phyloP scores from a whole-genome alignment of 345 rosid genomes.

The Melastoma malabathricum region DNA sequence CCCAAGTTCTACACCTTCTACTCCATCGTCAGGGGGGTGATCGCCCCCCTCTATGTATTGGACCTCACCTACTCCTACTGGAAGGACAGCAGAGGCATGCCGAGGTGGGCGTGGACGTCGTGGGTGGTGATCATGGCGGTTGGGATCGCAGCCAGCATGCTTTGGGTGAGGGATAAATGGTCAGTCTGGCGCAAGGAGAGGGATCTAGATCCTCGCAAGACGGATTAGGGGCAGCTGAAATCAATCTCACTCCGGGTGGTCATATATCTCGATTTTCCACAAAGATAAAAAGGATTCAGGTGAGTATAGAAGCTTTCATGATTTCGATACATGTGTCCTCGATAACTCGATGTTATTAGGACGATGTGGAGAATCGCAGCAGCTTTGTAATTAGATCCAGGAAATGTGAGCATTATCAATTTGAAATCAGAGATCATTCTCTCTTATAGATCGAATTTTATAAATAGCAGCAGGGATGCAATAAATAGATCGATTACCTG shows the following conservation, averaged over 20 bases:
- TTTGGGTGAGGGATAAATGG: slow-evolving; percentile 63
- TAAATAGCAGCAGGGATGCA: too few relatives aligned
- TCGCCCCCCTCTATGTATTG: slow-evolving; percentile 43
- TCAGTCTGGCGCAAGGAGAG: slow-evolving; percentile 32
- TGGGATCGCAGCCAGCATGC: slow-evolving; percentile 45
- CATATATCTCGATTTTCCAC: too few relatives aligned
- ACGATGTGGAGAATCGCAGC: too few relatives aligned
- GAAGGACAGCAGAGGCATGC: slow-evolving; percentile 30
- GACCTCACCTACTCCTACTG: slow-evolving; percentile 40
- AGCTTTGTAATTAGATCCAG: too few relatives aligned
- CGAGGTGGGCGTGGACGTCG: slow-evolving; percentile 79
- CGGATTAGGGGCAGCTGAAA: slow-evolving; percentile 4
- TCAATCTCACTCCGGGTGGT: too few relatives aligned
- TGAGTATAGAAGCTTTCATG: too few relatives aligned
- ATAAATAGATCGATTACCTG: too few relatives aligned
- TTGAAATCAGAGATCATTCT: too few relatives aligned
- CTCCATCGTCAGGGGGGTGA: slow-evolving; percentile 46
- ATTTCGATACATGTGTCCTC: too few relatives aligned
- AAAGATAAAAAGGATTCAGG: background rate
- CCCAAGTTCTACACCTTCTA: slow-evolving; percentile 43
- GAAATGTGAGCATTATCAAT: too few relatives aligned
- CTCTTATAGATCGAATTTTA: too few relatives aligned
- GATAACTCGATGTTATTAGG: too few relatives aligned
- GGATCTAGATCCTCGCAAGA: slow-evolving; percentile 2
- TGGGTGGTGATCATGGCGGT: slow-evolving; percentile 51